Evolutionary conservation across 2,329 filamentous ascomycete species (phyloP).

Genomic region (Ambrosiella beaveri): DNA sequence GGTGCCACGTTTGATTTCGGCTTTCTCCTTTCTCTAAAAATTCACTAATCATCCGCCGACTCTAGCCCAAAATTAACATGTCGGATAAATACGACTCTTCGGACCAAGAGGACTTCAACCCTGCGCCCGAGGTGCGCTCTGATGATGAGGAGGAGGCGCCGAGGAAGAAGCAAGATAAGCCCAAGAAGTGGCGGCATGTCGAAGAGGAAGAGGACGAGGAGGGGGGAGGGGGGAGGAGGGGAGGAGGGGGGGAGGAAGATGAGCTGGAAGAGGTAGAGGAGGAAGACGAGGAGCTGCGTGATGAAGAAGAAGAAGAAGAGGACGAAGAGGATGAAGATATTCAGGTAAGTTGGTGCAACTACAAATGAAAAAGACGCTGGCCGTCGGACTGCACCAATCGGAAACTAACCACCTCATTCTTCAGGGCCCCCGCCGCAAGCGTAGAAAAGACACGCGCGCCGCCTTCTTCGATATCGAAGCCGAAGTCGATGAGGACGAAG

Average conservation of each 20-base stretch:
- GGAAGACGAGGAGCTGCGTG: conserved; percentile 21
- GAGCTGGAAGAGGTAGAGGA: conserved; percentile 24
- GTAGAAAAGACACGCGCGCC: conserved; percentile 57
- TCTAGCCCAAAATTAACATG: background rate
- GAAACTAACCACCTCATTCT: background rate
- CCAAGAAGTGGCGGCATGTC: conserved; percentile 6
- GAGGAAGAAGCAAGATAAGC: background rate
- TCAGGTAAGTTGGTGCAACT: conserved; percentile 28
- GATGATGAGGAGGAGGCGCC: conserved; percentile 44
- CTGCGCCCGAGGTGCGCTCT: conserved; percentile 53
- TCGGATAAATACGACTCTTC: conserved; percentile 31
- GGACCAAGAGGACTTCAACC: conserved; percentile 77
- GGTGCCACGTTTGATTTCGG: no score
- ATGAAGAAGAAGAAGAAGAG: conserved; percentile 22
- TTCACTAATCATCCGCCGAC: no score
- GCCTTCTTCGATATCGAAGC: conserved; percentile 96
- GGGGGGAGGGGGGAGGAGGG: conserved; percentile 6
- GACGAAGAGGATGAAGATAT: conserved; percentile 38
- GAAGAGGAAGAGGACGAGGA: conserved; percentile 12
- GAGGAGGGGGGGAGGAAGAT: conserved; percentile 11
- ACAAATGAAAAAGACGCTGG: no score
- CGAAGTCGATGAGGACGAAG: conserved; percentile 87
- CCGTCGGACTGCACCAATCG: background rate
- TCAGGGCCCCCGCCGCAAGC: conserved; percentile 58
- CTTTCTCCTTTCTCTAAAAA: no score